Conservation (phyloP, 345 rosid species). For the Eucalyptus virginea region DNA sequence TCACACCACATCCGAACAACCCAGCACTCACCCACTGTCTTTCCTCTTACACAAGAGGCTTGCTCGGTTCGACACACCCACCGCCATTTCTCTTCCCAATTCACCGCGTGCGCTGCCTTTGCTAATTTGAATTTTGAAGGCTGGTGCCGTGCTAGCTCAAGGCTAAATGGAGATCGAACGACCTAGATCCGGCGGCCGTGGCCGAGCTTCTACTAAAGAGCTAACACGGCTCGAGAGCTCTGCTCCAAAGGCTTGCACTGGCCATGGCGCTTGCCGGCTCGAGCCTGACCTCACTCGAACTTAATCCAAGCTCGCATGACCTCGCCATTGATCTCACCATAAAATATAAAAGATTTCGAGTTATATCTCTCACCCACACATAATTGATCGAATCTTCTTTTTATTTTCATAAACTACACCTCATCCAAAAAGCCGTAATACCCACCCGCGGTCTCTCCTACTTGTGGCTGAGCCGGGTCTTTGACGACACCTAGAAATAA, state of each 20-base stretch:
- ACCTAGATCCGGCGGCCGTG: background rate
- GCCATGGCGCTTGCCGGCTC: background rate
- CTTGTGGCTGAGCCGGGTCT: background rate
- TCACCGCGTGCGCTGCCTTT: background rate
- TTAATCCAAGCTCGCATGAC: background rate
- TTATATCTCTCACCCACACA: background rate
- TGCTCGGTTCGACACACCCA: background rate
- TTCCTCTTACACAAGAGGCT: background rate
- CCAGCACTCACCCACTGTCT: background rate
- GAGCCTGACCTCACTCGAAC: background rate
- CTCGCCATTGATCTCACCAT: background rate
- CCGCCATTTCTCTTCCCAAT: background rate
- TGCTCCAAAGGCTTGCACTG: background rate
- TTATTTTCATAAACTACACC: background rate
- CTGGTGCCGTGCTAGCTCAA: background rate
- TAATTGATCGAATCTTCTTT: background rate
- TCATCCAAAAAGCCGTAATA: background rate
- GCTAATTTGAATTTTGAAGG: background rate
- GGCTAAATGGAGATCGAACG: background rate
- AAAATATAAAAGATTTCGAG: too few relatives aligned
- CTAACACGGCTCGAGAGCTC: rapidly evolving
- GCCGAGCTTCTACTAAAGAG: background rate
- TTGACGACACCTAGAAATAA: background rate
- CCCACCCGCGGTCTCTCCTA: background rate
- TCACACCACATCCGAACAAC: background rate